Conservation (phyloP, 129 eudicot genomes). For the Oenanthe sinensis region DNA sequence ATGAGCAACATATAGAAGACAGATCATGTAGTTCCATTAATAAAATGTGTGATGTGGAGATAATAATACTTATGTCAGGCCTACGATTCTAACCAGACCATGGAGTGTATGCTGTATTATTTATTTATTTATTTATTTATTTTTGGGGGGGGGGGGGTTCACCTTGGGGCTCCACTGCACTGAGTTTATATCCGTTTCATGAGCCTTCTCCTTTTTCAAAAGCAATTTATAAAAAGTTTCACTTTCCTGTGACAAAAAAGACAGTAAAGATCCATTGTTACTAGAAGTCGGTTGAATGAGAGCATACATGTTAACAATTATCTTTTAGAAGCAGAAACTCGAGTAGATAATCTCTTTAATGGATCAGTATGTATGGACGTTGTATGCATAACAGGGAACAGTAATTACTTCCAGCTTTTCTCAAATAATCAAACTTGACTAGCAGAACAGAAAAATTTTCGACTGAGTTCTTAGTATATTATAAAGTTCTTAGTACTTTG, state of each 20-base stretch:
- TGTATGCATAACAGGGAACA: background rate
- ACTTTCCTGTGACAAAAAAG: background rate
- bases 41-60: background rate
- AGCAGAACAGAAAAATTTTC: background rate
- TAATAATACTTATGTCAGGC: background rate
- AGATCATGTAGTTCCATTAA: background rate
- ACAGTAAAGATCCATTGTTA: conserved; percentile 28
- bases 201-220: conserved; percentile 77
- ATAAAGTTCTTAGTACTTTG: background rate
- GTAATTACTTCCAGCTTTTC: background rate
- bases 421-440: background rate
- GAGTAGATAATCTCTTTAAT: background rate
- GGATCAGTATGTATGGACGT: background rate
- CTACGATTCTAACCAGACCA: conserved; percentile 26
- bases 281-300: background rate
- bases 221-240: conserved; percentile 24
- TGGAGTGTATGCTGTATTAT: conserved; percentile 4
- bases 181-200: conserved; percentile 73
- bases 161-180: conserved; percentile 49
- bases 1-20: background rate
- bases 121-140: no score
- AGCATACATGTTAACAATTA: background rate
- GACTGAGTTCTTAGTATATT: background rate
- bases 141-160: background rate
- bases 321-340: background rate